Percentiles rank a stretch among this genome's conserved stretches.
Conservation (phyloP, 345 rosid species). For the Cochlearia excelsa region DNA sequence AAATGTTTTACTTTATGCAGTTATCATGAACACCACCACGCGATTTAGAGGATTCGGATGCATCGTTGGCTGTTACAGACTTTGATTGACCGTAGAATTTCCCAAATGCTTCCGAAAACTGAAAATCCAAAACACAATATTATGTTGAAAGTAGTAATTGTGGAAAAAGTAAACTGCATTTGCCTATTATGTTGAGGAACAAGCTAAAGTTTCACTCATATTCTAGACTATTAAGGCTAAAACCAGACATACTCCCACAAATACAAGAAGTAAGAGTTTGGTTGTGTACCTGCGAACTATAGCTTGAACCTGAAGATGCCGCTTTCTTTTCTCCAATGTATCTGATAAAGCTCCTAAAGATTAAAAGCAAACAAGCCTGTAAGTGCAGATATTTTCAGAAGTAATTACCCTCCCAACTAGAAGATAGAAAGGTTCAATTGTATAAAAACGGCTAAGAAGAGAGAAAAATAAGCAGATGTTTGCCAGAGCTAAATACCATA, state of each 20-base stretch:
- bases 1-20: conserved; percentile 68
- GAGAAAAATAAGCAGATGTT: conserved; percentile 14
- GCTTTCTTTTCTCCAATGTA: conserved; percentile 81
- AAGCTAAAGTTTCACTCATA: conserved; percentile 12
- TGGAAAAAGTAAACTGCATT: not conserved
- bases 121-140: conserved; percentile 20
- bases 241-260: conserved; percentile 1
- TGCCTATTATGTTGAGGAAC: conserved; percentile 2
- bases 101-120: conserved; percentile 96
- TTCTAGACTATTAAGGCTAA: not conserved
- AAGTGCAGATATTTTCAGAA: not conserved
- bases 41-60: conserved; percentile 51
- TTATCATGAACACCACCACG: conserved; percentile 77
- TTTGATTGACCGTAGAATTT: conserved; percentile 87
- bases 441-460: not conserved
- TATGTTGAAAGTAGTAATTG: not conserved
- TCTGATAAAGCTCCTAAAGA: conserved; percentile 73
- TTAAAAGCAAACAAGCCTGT: conserved; percentile 21
- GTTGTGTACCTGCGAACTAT: conserved; percentile 75
- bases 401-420: not conserved
- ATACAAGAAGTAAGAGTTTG: not conserved
- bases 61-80: conserved; percentile 58
- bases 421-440: not conserved
- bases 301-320: conserved; percentile 60
- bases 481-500: conserved; percentile 54